Evolutionary conservation across 306 rosid species (phyloP).

Genomic region (Comarum palustre): DNA sequence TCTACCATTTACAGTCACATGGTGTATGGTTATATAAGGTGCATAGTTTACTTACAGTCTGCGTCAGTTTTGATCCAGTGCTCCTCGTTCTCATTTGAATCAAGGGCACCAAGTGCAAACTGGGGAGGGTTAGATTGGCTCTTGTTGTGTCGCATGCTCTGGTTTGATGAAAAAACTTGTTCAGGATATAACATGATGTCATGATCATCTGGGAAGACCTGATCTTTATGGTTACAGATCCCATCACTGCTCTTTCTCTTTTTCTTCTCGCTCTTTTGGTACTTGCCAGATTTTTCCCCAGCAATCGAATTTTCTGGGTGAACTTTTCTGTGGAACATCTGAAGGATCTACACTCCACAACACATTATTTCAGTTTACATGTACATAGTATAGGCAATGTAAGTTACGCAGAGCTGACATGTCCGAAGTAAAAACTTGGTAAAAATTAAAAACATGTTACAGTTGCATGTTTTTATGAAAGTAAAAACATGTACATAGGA

Average conservation of each 20-base stretch:
- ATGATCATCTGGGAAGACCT: conserved; percentile 42
- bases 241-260: conserved; percentile 48
- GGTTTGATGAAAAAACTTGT: conserved; percentile 40
- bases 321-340: conserved; percentile 77
- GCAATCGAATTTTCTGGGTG: conserved; percentile 64
- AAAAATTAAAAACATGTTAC: no score
- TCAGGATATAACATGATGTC: conserved; percentile 46
- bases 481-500: no score
- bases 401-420: no score
- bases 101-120: conserved; percentile 40
- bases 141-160: conserved; percentile 40
- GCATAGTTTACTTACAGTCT: conserved; percentile 58
- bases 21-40: neutral
- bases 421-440: no score
- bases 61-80: conserved; percentile 94
- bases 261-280: conserved; percentile 46
- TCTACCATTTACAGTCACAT: neutral
- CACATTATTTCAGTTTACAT: conserved; percentile 4
- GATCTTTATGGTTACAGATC: conserved; percentile 38
- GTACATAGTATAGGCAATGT: no score
- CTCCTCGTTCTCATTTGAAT: conserved; percentile 60
- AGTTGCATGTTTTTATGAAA: no score
- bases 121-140: conserved; percentile 52
- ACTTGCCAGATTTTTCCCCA: conserved; percentile 38
- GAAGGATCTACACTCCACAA: conserved; percentile 69